These are phyloP conservation scores for Puccinia coronata DNA, from an alignment of 1,284 basidiomycete species.

Conservation along the genomic window DNA sequence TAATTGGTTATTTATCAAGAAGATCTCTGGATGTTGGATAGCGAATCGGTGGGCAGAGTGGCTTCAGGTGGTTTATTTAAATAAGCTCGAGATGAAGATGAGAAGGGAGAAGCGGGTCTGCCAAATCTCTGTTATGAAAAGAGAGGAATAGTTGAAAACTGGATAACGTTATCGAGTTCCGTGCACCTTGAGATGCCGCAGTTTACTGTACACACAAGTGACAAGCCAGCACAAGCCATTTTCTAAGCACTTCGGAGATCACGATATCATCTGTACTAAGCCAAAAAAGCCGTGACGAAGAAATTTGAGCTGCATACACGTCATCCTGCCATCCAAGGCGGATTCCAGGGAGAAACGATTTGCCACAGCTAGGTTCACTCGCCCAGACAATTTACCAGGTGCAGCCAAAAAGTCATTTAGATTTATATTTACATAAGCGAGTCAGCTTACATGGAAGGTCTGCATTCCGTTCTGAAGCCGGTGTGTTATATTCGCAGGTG, in stretches of 20 bases:
- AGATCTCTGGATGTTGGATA: too few relatives aligned
- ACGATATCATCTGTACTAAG: not conserved
- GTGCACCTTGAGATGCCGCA: not conserved
- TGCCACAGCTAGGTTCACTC: not conserved
- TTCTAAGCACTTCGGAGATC: constrained; percentile 7
- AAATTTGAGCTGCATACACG: not conserved
- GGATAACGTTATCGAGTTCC: not conserved
- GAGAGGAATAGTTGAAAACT: not conserved
- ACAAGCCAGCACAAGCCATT: constrained; percentile 13
- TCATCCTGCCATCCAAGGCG: constrained; percentile 9
- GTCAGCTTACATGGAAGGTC: not conserved
- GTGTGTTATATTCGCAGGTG: not conserved
- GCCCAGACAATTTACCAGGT: not conserved
- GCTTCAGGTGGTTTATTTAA: not conserved
- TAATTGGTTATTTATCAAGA: not conserved
- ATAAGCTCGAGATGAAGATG: not conserved
- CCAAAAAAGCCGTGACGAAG: constrained; percentile 14
- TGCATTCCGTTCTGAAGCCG: constrained; percentile 5
- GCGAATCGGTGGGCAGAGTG: not conserved
- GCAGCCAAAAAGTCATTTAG: not conserved
- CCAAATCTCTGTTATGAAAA: not conserved
- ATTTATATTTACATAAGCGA: not conserved
- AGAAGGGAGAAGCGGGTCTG: too few relatives aligned
- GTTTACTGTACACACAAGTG: not conserved
- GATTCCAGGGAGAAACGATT: constrained; percentile 14